phyloP scores from a whole-genome alignment of 2,329 filamentous ascomycete species.

The Mycosphaerella sp. region DNA sequence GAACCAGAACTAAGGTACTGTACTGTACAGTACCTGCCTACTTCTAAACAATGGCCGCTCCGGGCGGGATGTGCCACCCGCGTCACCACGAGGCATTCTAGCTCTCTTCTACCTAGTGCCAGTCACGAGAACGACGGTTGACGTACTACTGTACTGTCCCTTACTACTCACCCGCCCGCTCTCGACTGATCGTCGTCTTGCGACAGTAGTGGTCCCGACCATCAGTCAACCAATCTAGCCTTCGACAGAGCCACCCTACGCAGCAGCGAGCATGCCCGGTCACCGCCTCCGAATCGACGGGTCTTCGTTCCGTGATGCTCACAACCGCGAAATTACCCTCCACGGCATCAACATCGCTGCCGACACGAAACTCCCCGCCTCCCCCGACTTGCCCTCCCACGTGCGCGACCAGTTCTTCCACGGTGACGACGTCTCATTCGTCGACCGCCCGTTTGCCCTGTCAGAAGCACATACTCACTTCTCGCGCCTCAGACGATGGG shows the following conservation, averaged over 20 bases:
- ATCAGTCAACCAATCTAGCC: no score
- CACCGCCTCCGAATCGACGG: constrained; percentile 74
- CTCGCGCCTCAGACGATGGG: constrained; percentile 74
- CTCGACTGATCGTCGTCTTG: no score
- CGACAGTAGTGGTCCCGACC: no score
- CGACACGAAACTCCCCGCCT: constrained; percentile 79
- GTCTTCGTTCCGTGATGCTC: constrained; percentile 70
- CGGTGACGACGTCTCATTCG: constrained; percentile 84
- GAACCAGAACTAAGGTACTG: no score
- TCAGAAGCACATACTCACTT: constrained; percentile 84
- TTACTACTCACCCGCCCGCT: no score
- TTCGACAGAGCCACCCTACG: neutral
- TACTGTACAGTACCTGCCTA: no score
- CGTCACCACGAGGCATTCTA: no score
- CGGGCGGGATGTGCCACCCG: no score
- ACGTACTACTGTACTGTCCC: no score
- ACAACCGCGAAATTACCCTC: constrained; percentile 79
- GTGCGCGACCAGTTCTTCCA: constrained; percentile 77
- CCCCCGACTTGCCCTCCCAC: constrained; percentile 76
- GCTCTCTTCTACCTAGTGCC: no score
- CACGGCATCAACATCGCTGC: constrained; percentile 91
- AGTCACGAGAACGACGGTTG: no score
- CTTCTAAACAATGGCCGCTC: no score
- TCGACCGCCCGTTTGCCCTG: constrained; percentile 73
- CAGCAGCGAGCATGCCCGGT: constrained; percentile 13